Conservation (phyloP, 1,284 basidiomycete species). For the Ganoderma lucidum region DNA sequence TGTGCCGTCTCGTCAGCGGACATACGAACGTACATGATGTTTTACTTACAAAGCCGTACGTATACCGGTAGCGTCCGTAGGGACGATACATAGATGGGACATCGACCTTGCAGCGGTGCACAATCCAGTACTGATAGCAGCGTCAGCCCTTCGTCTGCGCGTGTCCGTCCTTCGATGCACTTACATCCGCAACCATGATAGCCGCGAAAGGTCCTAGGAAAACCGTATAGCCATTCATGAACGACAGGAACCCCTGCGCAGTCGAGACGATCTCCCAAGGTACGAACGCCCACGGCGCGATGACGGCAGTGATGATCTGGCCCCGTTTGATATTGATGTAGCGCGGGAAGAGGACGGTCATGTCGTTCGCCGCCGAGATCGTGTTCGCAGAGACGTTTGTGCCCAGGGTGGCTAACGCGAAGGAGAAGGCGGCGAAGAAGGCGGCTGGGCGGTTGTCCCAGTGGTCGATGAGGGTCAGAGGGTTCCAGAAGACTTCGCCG, state of each 20-base stretch:
- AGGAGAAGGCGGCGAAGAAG: constrained; percentile 78
- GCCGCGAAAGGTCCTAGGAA: constrained; percentile 80
- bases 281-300: constrained; percentile 70
- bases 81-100: constrained; percentile 79
- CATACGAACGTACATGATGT: constrained; percentile 10
- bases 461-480: constrained; percentile 62
- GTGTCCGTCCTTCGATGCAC: constrained; percentile 31
- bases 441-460: constrained; percentile 83
- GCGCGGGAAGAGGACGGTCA: constrained; percentile 70
- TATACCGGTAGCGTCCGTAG: constrained; percentile 69
- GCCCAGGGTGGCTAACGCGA: constrained; percentile 73
- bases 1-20: constrained; percentile 37
- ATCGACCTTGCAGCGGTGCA: constrained; percentile 69
- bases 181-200: constrained; percentile 75
- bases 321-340: constrained; percentile 84
- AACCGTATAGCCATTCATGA: constrained; percentile 77
- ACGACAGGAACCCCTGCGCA: constrained; percentile 56
- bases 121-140: constrained; percentile 63
- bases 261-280: constrained; percentile 65
- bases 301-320: constrained; percentile 74
- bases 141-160: background rate
- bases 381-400: constrained; percentile 83
- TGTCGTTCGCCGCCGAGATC: constrained; percentile 81
- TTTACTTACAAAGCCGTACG: constrained; percentile 64
- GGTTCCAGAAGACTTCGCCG: constrained; percentile 57